Base-by-base conservation (phyloP, 2,329 filamentous ascomycete species). In the Pseudogymnoascus sp. region DNA sequence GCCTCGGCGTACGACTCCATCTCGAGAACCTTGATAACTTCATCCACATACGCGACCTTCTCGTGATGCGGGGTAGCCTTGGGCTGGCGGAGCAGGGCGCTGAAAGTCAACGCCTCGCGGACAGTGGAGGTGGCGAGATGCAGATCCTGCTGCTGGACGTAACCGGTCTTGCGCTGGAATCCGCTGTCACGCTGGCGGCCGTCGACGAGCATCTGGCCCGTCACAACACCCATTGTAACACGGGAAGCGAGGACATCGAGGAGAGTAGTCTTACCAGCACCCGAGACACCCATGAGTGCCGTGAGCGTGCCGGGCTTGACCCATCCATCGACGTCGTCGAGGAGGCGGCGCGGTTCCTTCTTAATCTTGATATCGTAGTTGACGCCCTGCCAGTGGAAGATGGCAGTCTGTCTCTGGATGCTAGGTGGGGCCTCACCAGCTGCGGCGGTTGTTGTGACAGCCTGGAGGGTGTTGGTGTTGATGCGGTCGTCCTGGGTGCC, bases 181-280 rank as follows among this genome's bases (percentile, higher is more conserved):
- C 89, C 91, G 47, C 82, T 82, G 68, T 96, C 91, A 57, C 90
- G 85, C 28, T 84, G 86, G 38, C 80, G 81, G 31, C 83, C 84
- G 65, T 86, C 81, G 11, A 87, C 82, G 10, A 85, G 75, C 87
- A 96, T 95, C 69, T 93, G 88, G 62, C 93, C 93, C 6, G 84
- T 86, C 59, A 96, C 90, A 17, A 96, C 88, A 76, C 93, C 93
- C 86, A 95, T 93, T 0, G 90, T 92, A 10, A 89, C 89, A 73
- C 93, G 88, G 65, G 89, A 90, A 53, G 93, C 93, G 67, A 97
- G 81, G 36, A 90, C 90, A 75, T 96, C 90, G 33, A 97, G 78
- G 28, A 97, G 83, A 0, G 93, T 96, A 0, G 93, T 97, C 76
- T 97, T 97, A 64, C 93, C 93, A n/a, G 93, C 93, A 68, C 93